Evolutionary conservation across 176 grass and related monocot genomes (phyloP).

Genomic region (Ensete glaucum): DNA sequence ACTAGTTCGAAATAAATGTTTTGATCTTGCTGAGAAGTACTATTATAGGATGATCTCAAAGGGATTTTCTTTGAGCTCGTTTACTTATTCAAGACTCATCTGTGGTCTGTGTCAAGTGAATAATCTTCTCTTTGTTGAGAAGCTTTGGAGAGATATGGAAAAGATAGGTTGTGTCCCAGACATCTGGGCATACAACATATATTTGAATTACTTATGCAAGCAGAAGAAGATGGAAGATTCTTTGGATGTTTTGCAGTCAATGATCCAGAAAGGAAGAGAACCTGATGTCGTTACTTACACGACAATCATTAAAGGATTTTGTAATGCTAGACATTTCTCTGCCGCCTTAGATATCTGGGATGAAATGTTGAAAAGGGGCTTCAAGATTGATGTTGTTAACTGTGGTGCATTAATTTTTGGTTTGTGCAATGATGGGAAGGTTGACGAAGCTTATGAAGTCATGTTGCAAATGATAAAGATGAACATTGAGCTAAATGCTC

Average conservation of each 20-base stretch:
- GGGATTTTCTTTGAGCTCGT: conserved; percentile 57
- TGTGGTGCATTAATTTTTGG: conserved; percentile 56
- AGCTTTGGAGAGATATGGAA: conserved; percentile 56
- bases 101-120: conserved; percentile 42
- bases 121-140: conserved; percentile 44
- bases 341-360: conserved; percentile 53
- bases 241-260: conserved; percentile 39
- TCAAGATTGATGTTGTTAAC: conserved; percentile 42
- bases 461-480: conserved; percentile 48
- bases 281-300: conserved; percentile 65
- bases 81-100: conserved; percentile 75
- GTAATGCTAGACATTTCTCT: conserved; percentile 31
- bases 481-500: conserved; percentile 41
- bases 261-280: conserved; percentile 29
- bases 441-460: conserved; percentile 52
- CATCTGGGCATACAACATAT: conserved; percentile 74
- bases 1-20: conserved; percentile 44
- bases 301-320: conserved; percentile 40
- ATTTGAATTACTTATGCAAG: conserved; percentile 51
- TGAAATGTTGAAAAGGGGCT: conserved; percentile 39
- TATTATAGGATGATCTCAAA: conserved; percentile 29
- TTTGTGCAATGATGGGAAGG: conserved; percentile 41
- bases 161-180: conserved; percentile 47
- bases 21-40: conserved; percentile 60
- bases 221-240: conserved; percentile 49